Conservation (phyloP, 805 yeast genomes). For the Priceomyces medius region DNA sequence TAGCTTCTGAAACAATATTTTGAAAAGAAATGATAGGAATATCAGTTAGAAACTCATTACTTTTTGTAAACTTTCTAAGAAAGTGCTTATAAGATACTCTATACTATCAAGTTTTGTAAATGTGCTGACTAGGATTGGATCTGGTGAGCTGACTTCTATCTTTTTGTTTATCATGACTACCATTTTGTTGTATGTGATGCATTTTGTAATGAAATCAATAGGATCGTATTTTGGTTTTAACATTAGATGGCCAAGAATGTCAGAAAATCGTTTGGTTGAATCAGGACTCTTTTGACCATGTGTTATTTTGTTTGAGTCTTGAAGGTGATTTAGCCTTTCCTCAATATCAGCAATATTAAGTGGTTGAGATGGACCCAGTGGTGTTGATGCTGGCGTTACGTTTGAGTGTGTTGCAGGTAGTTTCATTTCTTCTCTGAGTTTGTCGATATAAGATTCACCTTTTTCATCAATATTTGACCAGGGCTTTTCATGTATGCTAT, state of each 20-base stretch:
- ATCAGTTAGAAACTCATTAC: conserved; percentile 3
- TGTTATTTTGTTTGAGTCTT: conserved; percentile 6
- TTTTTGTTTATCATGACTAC: conserved; percentile 65
- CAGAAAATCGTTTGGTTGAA: conserved; percentile 15
- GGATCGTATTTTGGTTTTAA: conserved; percentile 34
- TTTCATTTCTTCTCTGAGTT: conserved; percentile 54
- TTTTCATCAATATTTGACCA: conserved; percentile 56
- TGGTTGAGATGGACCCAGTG: conserved; percentile 13
- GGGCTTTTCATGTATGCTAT: conserved; percentile 52
- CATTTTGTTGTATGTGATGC: conserved; percentile 55
- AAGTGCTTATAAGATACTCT: conserved; percentile 48
- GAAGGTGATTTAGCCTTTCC: conserved; percentile 13
- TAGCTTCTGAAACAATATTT: too few species aligned
- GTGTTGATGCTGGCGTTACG: conserved; percentile 7
- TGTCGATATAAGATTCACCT: conserved; percentile 58
- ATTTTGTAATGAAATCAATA: conserved; percentile 57
- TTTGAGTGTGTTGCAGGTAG: conserved; percentile 17
- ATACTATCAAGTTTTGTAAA: conserved; percentile 62
- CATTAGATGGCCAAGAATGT: conserved; percentile 25
- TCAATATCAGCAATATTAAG: conserved; percentile 24
- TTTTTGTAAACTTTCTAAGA: conserved; percentile 15
- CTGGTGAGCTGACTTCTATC: conserved; percentile 61
- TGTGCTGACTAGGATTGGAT: conserved; percentile 62
- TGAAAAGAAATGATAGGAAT: too few species aligned
- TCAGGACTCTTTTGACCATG: conserved; percentile 2